Percentiles rank a stretch among this genome's conserved stretches.
Evolutionary conservation across 495 filamentous ascomycete genomes (phyloP).

Genomic region (Lasiosphaeriaceae sp.): DNA sequence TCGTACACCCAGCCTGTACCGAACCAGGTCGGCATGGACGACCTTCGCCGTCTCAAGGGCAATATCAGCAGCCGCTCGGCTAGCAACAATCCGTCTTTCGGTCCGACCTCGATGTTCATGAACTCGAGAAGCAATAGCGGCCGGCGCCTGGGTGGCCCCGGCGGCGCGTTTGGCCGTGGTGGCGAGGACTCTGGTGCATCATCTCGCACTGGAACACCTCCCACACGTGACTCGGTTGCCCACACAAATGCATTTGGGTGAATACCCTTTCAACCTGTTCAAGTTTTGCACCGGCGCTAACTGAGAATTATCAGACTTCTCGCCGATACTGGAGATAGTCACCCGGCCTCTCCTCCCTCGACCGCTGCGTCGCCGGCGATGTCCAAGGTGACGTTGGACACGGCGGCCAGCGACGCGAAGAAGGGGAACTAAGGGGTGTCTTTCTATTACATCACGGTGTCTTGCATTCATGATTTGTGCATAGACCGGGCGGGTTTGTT

Average conservation of each 20-base stretch:
- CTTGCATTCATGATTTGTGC: conserved; percentile 33
- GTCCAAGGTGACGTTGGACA: conserved; percentile 60
- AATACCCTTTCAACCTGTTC: conserved; percentile 26
- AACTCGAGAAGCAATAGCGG: conserved; percentile 74
- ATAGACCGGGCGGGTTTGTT: conserved; percentile 38
- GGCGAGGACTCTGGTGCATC: conserved; percentile 71
- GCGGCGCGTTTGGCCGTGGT: conserved; percentile 62
- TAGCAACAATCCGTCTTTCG: conserved; percentile 65
- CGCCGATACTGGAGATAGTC: conserved; percentile 49
- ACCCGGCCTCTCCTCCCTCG: conserved; percentile 60
- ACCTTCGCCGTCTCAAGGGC: conserved; percentile 73
- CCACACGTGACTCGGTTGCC: conserved; percentile 64
- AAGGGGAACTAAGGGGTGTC: conserved; percentile 38
- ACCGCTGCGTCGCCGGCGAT: conserved; percentile 55
- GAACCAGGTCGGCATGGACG: conserved; percentile 83
- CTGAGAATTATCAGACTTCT: conserved; percentile 37
- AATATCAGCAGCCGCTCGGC: conserved; percentile 48
- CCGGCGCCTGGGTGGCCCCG: conserved; percentile 65
- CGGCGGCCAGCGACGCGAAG: conserved; percentile 44
- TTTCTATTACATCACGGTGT: conserved; percentile 25
- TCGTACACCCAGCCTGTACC: conserved; percentile 61
- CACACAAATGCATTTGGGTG: conserved; percentile 90
- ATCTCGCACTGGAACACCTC: conserved; percentile 84
- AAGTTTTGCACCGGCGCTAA: conserved; percentile 27
- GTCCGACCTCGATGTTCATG: conserved; percentile 72